These are phyloP conservation scores for Cytospora chrysosperma DNA, from an alignment of 2,329 filamentous ascomycete genomes.

Conservation along the genomic window DNA sequence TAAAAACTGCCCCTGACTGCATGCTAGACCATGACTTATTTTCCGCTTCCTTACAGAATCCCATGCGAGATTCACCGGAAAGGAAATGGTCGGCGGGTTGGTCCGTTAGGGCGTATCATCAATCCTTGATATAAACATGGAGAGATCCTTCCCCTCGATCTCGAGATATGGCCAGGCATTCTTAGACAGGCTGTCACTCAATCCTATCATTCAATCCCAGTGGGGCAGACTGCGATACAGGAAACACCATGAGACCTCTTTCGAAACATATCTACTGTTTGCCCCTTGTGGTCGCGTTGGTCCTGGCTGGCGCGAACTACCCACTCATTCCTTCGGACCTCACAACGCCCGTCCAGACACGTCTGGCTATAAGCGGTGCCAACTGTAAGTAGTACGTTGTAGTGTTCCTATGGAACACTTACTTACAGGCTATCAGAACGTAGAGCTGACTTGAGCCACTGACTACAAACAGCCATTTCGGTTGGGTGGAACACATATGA, in stretches of 20 bases:
- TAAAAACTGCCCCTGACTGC: not conserved
- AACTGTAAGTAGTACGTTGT: constrained; percentile 10
- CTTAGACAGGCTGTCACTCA: not conserved
- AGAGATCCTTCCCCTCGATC: not conserved
- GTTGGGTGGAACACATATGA: constrained; percentile 25
- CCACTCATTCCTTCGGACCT: constrained; percentile 21
- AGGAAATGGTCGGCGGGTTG: not conserved
- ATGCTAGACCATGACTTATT: not conserved
- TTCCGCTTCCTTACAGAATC: not conserved
- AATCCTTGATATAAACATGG: not conserved
- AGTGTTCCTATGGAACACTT: constrained; percentile 25
- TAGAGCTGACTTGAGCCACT: constrained; percentile 38
- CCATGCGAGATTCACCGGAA: not conserved
- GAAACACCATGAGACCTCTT: constrained; percentile 15
- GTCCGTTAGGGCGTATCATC: not conserved
- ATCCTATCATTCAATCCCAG: too few species aligned
- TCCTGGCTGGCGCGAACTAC: constrained; percentile 10
- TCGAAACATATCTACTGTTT: not conserved
- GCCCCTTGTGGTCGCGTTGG: constrained; percentile 2
- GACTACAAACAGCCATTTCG: constrained; percentile 42
- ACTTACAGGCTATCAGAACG: constrained; percentile 34
- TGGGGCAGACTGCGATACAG: not conserved
- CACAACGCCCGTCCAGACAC: constrained; percentile 21
- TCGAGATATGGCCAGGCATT: not conserved
- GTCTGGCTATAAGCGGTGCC: constrained; percentile 21